Base-by-base conservation (phyloP, 1,139 yeast genomes). In the Hemisphaericaspora subhashii region DNA sequence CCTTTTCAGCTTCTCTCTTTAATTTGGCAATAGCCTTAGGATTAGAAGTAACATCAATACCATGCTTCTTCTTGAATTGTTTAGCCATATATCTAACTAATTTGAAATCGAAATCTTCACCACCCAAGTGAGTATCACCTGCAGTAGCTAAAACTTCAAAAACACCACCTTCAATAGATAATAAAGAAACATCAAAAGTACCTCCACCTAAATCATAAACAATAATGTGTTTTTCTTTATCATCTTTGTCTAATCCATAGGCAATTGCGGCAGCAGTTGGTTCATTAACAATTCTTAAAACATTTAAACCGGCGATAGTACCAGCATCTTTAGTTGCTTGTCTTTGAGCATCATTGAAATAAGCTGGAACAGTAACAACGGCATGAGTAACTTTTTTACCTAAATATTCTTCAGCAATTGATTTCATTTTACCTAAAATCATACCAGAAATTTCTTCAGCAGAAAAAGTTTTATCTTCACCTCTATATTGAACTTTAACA, bases 261-360 rank as follows among this genome's bases (percentile, higher is more conserved):
- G 98, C 98, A 66, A 90, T 88, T 43, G 97, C 97, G 47, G 98
- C 97, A 37, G 98, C 98, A 41, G 98, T 90, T 49, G 98, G 98
- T 75, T 90, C 98, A 66, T 90, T 90, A 53, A 90, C 95, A 61
- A 90, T 89, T 74, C 98, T 85, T 61, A 89, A 78, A 44, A 90
- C 95, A 58, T 86, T 88, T 61, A 90, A 79, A 55, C 98, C 98
- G 35, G 97, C 95, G 75, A 90, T 90, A 46, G 87, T 78, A 74
- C 97, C 98, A 40, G 98, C 97, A 66, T 89, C 97, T 75, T 90
- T 89, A 49, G 98, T 90, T 47, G 98, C 98, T 69, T 90, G 97
- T 76, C 97, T 85, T 74, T 90, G 98, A 43, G 98, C 95, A 69
- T 90, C 98, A 67, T 90, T 92, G 75, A 90, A 90, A 72, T 90